Base-by-base conservation (phyloP, 108 stramenopile genomes). In the Parietichytrium sp. region DNA sequence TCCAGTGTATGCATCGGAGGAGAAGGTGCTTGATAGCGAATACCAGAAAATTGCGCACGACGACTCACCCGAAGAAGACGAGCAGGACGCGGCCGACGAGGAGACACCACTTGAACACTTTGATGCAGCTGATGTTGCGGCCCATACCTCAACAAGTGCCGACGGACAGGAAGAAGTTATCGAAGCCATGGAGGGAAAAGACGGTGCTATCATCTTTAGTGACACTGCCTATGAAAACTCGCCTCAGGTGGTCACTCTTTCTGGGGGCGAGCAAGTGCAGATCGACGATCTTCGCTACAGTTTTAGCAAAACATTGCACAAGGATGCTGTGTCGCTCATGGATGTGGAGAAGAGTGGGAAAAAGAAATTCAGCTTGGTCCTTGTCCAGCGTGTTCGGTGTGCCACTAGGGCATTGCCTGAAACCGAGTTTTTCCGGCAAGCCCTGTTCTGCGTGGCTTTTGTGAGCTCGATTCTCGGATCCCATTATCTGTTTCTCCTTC, bases 11-110 rank as follows among this genome's bases (percentile, higher is more conserved):
- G 61, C 61, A 10, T 16, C 61, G 10, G 20, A 33, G 1, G 61
- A 72, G 25, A 72, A 72, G 61, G 61, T 72, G 0, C 42, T 72
- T 23, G 61, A 72, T 20, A 45, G 38, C 16, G 38, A 72, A 42
- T 72, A 72, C 61, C 36, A 72, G 61, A 45, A 72, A 13, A 25
- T 72, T 16, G 38, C 38, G 0, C 38, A 45, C 20, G n/a, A 16
- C 0, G 49, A 50, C 49, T n/a, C 49, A 18, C n/a, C 49, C n/a
- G 16, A 16, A 18, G 49, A 18, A 50, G n/a, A 50, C 18, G n/a
- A 50, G n/a, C 16, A 50, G 18, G 49, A 18, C n/a, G 49, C 16
- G n/a, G 18, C 49, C n/a, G 49, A 50, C 18, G 49, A 50, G n/a
- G 49, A 50, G 16, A 18, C 16, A 50, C n/a, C 49, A 18, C 16